Evolutionary conservation across 2,329 filamentous ascomycete species (phyloP).

Genomic region (Ophidiomyces ophidiicola): DNA sequence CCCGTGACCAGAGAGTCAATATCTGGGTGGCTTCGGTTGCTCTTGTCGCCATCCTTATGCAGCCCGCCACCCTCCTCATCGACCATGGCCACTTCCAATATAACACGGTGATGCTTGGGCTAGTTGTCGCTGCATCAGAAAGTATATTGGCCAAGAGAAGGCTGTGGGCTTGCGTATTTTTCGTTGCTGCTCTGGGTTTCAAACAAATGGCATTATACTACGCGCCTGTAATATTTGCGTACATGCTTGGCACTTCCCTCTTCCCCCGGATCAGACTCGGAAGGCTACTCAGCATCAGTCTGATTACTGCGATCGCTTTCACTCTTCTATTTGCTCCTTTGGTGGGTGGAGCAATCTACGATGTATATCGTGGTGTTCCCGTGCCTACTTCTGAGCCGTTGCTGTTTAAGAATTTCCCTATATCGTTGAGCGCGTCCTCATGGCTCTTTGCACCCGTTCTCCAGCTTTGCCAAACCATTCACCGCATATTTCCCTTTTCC

Average conservation of each 20-base stretch:
- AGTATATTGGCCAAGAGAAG: slow-evolving; percentile 74
- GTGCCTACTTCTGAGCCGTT: slow-evolving; percentile 51
- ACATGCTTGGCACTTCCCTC: slow-evolving; percentile 75
- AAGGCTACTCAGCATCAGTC: slow-evolving; percentile 61
- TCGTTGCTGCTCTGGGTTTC: slow-evolving; percentile 86
- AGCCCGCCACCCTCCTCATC: slow-evolving; percentile 78
- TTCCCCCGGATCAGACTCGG: slow-evolving; percentile 56
- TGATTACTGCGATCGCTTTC: slow-evolving; percentile 62
- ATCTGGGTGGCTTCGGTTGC: slow-evolving; percentile 75
- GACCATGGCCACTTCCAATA: slow-evolving; percentile 97
- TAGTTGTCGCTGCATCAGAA: slow-evolving; percentile 75
- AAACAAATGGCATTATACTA: slow-evolving; percentile 99
- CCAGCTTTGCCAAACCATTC: slow-evolving; percentile 69
- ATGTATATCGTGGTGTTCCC: slow-evolving; percentile 52
- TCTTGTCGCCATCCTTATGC: slow-evolving; percentile 80
- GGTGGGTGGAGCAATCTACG: slow-evolving; percentile 56
- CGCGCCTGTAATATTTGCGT: slow-evolving; percentile 83
- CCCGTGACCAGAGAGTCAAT: slow-evolving; percentile 61
- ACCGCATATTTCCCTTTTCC: slow-evolving; percentile 91
- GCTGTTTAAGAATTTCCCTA: slow-evolving; percentile 46
- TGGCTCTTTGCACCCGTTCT: slow-evolving; percentile 63
- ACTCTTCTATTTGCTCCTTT: slow-evolving; percentile 64
- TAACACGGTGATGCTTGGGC: slow-evolving; percentile 95
- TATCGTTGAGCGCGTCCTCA: slow-evolving; percentile 50
- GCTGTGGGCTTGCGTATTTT: slow-evolving; percentile 85